A percentile compares a stretch with the other conserved stretches of the same genome.
These are phyloP conservation scores for Ustilago shanxiensis DNA, from an alignment of 1,284 basidiomycete species.

Conservation along the genomic window DNA sequence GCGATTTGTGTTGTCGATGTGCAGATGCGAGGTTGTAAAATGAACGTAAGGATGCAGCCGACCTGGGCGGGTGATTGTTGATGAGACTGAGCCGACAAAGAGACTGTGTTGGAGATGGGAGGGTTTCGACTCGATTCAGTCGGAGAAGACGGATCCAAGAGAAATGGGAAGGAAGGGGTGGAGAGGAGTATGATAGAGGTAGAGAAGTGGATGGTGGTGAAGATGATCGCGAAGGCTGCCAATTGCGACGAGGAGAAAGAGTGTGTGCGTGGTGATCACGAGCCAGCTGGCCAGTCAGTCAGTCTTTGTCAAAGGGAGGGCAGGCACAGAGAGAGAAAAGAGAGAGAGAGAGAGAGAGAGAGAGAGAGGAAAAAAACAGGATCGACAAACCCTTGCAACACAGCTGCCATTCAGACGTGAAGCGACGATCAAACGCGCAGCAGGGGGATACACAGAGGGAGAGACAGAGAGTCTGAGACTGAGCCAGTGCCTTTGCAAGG, in stretches of 20 bases:
- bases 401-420: neutral
- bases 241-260: constrained; percentile 2
- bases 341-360: neutral
- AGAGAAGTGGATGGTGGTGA: constrained; percentile 13
- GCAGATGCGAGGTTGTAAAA: constrained; percentile 16
- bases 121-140: neutral
- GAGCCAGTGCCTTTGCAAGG: neutral
- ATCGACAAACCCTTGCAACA: neutral
- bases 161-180: neutral
- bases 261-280: neutral
- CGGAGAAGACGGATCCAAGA: neutral
- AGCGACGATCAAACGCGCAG: constrained; percentile 5
- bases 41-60: constrained; percentile 27
- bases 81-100: constrained; percentile 3
- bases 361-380: constrained; percentile 15
- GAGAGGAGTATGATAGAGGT: constrained; percentile 1
- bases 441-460: neutral
- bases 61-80: constrained; percentile 26
- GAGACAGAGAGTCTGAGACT: neutral
- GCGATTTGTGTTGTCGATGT: constrained; percentile 8
- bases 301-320: neutral
- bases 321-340: too few relatives aligned
- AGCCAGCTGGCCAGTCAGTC: neutral
- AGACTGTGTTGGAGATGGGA: constrained; percentile 3
- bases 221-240: constrained; percentile 19